Base-by-base conservation (phyloP, 768 basidiomycete genomes). In the Pisolithus sp. region DNA sequence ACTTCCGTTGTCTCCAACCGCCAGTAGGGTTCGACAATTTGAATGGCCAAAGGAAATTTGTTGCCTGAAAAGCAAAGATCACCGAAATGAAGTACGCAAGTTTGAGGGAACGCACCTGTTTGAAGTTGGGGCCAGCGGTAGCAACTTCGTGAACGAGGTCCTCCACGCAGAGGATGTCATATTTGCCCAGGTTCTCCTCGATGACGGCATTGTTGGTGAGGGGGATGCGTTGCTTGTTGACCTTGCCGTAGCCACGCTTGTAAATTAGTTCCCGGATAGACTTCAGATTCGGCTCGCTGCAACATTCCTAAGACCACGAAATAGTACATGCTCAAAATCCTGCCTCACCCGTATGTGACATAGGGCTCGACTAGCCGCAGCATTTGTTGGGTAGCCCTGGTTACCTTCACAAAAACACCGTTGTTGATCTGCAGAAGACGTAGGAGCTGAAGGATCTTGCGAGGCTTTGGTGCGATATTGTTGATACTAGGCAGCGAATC, bases 401-500 rank as follows among this genome's bases (percentile, higher is more conserved):
- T 97, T 50, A 90, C 94, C 74, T 95, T 94, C 70, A 99, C 82
- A 68, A 99, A 99, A 44, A 99, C 86, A 71, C 95, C 96, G 67
- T 93, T 98, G 85, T 99, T 98, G 80, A 99, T 99, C 71, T 98
- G 96, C 63, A 96, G 87, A 57, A 99, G 85, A 63, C 96, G 93
- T 68, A 99, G 89, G 57, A 99, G 85, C 70, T 99, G 96, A 63
- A 99, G 75, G 68, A 99, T 97, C 81, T 99, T 99, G 69, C 93
- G 88, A 65, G 96, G 96, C 76, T 99, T 99, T 54, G 96, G 96
- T 51, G 96, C 93, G 67, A 99, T 96, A 70, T 98, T 92, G 73
- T 97, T 98, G 79, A 99, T 93, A 95, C 96, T 93, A 26, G 59
- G 9, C 49, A 26, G 15, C 8, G 31, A 10, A 15, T 55, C 37